Evolutionary conservation across 345 rosid species (phyloP), one percentile per base, ranked within the genome.

Genomic region (Schrenkiella parvula): DNA sequence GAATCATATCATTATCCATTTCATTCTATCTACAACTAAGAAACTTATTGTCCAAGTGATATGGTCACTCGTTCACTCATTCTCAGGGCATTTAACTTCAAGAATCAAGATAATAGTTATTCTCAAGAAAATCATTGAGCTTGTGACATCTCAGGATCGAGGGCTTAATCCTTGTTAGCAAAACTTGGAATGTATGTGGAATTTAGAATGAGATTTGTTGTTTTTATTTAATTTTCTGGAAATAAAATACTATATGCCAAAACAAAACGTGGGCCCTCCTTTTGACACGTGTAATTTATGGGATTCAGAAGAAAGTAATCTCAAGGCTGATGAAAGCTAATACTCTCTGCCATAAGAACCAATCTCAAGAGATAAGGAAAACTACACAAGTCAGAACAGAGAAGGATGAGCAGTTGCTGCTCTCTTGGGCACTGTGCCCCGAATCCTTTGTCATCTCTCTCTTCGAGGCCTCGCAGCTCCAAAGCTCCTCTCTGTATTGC

Each of bases 381-480:
- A 63, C 34, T 57, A 52, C 11, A n/a, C 44, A 50, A 68, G 21
- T 48, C 37, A 69, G 61, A 37, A 39, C 59, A 25, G 34, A 58
- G 22, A 75, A 68, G 46, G 57, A 72, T 77, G 80, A 77, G 73
- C 29, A 28, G 41, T 55, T 71, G 84, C 80, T 64, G 76, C 72
- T 66, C 73, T 46, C 60, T 78, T 64, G 69, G 75, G 62, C 61
- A 66, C 57, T 82, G 72, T 41, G 55, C 62, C 23, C 74, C 67
- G 8, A 79, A 48, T 59, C 77, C 84, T 68, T 76, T 84, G 77
- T 81, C 84, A 38, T 47, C 71, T 71, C 76, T 71, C n/a, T 80
- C 71, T 26, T 42, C 66, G 8, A 62, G 26, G 32, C 71, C 82
- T 60, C 34, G 74, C 25, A 72, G 34, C 6, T 17, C 67, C 64